These are phyloP conservation scores for Tanacetum coccineum DNA, from an alignment of 129 eudicot genomes.

Conservation along the genomic window DNA sequence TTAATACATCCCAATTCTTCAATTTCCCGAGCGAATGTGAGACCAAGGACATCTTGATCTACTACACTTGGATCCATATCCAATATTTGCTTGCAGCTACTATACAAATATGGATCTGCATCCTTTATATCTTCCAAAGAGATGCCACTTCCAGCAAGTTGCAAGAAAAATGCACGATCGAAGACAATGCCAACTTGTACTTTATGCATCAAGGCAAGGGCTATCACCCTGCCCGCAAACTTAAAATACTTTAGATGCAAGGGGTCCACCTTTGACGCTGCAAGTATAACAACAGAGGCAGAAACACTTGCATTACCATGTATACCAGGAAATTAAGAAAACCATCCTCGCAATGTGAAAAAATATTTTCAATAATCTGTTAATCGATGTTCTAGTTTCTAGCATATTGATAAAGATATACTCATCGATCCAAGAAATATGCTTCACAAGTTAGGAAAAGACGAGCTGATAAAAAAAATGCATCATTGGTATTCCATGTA, in stretches of 20 bases:
- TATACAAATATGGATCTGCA: slow-evolving; percentile 77
- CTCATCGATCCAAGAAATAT: too few species aligned
- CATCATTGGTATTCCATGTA: too few species aligned
- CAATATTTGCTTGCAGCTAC: slow-evolving; percentile 71
- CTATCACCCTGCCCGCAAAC: slow-evolving; percentile 75
- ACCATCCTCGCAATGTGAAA: too few species aligned
- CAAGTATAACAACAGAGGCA: slow-evolving; percentile 23
- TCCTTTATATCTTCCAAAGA: slow-evolving; percentile 65
- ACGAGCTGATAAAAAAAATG: too few species aligned
- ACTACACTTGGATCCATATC: slow-evolving; percentile 70
- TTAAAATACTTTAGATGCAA: slow-evolving; percentile 64
- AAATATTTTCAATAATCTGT: too few species aligned
- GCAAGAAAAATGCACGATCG: slow-evolving; percentile 66
- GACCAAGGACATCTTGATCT: slow-evolving; percentile 72
- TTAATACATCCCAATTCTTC: slow-evolving; percentile 71
- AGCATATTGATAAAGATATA: too few species aligned
- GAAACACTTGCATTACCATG: too few species aligned
- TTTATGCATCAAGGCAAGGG: slow-evolving; percentile 81
- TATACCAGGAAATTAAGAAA: too few species aligned
- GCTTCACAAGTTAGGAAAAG: too few species aligned
- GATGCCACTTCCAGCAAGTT: slow-evolving; percentile 52
- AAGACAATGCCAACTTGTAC: slow-evolving; percentile 75
- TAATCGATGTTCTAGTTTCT: too few species aligned
- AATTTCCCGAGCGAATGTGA: slow-evolving; percentile 63
- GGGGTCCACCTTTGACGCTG: slow-evolving; percentile 84